Evolutionary conservation across 345 rosid genomes (phyloP).

Genomic region (Nasturtium officinale): DNA sequence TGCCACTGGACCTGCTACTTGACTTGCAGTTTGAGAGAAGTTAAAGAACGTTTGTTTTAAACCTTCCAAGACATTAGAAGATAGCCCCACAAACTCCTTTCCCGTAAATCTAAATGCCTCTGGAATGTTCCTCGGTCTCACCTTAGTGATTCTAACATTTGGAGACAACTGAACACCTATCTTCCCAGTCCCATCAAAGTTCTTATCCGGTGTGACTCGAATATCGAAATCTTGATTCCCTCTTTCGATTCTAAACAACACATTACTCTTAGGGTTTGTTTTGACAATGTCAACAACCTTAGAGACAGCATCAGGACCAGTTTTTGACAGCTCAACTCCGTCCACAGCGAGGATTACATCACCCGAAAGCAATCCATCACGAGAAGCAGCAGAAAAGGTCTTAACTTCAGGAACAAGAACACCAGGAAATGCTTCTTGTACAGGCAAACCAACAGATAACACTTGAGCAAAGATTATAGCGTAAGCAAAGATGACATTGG

Average conservation of each 20-base stretch:
- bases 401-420: conserved; percentile 87
- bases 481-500: conserved; percentile 84
- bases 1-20: conserved; percentile 91
- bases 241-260: conserved; percentile 66
- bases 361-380: conserved; percentile 86
- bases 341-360: conserved; percentile 76
- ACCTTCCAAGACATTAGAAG: conserved; percentile 76
- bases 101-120: conserved; percentile 69
- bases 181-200: conserved; percentile 77
- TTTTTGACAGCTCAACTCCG: conserved; percentile 55
- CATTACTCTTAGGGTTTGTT: conserved; percentile 62
- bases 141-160: conserved; percentile 68
- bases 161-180: conserved; percentile 92
- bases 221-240: conserved; percentile 59
- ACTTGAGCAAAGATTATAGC: conserved; percentile 80
- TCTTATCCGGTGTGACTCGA: conserved; percentile 79
- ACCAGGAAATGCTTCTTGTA: conserved; percentile 91
- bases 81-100: conserved; percentile 71
- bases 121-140: conserved; percentile 55
- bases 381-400: conserved; percentile 84
- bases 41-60: conserved; percentile 79
- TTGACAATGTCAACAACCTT: conserved; percentile 74
- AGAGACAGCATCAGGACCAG: conserved; percentile 63
- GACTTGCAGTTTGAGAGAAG: conserved; percentile 86
- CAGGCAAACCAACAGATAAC: conserved; percentile 82